A percentile compares a stretch with the other conserved stretches of the same genome.
These are phyloP conservation scores for Neurospora sp. DNA, from an alignment of 495 filamentous ascomycete species.

Conservation along the genomic window DNA sequence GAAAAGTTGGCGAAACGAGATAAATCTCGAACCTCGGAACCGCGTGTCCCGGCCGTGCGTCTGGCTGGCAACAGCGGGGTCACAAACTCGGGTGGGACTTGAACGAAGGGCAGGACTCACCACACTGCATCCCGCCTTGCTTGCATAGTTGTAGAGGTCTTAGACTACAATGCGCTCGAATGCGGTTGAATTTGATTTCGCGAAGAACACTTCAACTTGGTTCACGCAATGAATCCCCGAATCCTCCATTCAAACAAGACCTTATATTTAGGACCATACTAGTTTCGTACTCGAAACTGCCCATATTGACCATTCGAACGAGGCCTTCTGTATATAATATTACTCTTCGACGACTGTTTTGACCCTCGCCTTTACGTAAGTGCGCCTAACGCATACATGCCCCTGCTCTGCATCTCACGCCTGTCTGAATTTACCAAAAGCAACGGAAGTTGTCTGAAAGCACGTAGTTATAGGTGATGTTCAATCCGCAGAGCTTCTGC, in stretches of 20 bases:
- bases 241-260: neutral
- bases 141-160: neutral
- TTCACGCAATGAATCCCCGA: neutral
- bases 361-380: no score
- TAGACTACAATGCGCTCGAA: neutral
- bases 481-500: neutral
- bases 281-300: neutral
- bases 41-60: neutral
- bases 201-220: neutral
- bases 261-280: neutral
- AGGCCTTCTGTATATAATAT: neutral
- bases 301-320: neutral
- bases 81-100: neutral
- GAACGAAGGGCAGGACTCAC: neutral
- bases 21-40: neutral
- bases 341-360: neutral
- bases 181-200: no score
- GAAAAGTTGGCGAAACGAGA: neutral
- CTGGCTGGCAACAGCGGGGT: neutral
- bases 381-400: no score
- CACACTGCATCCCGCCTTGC: neutral
- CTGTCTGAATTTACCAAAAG: no score
- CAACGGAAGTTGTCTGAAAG: neutral
- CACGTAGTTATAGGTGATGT: neutral
- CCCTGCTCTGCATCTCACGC: no score